These are phyloP conservation scores for Hypoxylon trugodes DNA, from an alignment of 495 filamentous ascomycete genomes.

Conservation along the genomic window DNA sequence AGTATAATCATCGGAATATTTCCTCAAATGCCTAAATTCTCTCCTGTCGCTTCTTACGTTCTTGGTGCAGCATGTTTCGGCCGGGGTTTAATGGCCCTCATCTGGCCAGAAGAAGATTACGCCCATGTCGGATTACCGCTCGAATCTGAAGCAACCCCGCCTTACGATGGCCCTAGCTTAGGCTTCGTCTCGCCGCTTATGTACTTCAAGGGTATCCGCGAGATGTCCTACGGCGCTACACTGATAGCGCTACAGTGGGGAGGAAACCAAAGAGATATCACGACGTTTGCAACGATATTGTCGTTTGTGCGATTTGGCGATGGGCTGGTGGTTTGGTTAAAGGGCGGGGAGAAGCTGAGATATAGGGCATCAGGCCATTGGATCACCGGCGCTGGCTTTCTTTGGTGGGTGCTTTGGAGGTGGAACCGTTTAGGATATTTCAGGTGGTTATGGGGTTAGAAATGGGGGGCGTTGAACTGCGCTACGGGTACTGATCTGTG, in stretches of 20 bases:
- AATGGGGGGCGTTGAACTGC: too few species aligned
- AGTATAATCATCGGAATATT: too few species aligned
- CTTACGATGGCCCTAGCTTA: not conserved
- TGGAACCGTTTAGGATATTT: not conserved
- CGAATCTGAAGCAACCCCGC: not conserved
- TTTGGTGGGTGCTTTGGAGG: constrained; percentile 18
- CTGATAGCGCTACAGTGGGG: constrained; percentile 16
- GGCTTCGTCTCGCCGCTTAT: constrained; percentile 23
- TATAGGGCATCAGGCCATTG: constrained; percentile 22
- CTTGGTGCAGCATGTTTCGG: constrained; percentile 21
- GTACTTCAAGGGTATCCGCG: constrained; percentile 33
- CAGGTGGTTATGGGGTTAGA: too few species aligned
- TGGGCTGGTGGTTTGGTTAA: constrained; percentile 27
- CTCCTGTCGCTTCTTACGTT: constrained; percentile 9
- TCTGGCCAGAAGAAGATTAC: constrained; percentile 21
- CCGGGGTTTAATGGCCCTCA: constrained; percentile 15
- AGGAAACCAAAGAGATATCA: constrained; percentile 12
- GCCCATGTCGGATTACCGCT: constrained; percentile 16
- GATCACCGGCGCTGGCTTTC: constrained; percentile 20
- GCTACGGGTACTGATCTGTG: too few species aligned
- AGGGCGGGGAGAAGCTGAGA: constrained; percentile 14
- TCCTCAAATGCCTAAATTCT: constrained; percentile 11
- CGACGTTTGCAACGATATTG: constrained; percentile 19
- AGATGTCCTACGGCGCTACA: constrained; percentile 16
- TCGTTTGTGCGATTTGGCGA: constrained; percentile 25